phyloP scores from a whole-genome alignment of 2,329 filamentous ascomycete genomes.

The Trichoderma sp. region DNA sequence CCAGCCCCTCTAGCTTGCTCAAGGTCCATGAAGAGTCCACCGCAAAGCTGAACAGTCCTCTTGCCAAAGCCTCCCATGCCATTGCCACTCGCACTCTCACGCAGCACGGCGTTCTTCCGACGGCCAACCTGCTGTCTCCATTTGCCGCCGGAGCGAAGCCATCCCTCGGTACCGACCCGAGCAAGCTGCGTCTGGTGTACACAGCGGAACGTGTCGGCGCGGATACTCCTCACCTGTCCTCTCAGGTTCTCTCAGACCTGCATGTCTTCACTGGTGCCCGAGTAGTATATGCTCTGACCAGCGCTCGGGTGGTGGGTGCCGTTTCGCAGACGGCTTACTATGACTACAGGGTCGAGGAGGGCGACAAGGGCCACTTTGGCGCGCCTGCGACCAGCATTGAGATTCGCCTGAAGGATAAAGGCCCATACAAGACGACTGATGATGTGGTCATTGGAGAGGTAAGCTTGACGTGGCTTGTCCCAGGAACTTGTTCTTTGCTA shows the following conservation, averaged over 20 bases:
- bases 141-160: slow-evolving; percentile 62
- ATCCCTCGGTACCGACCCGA: slow-evolving; percentile 61
- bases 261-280: slow-evolving; percentile 78
- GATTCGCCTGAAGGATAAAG: slow-evolving; percentile 68
- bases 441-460: slow-evolving; percentile 65
- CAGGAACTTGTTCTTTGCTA: neutral
- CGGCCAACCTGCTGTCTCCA: slow-evolving; percentile 53
- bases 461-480: slow-evolving; percentile 37
- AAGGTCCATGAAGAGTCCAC: slow-evolving; percentile 66
- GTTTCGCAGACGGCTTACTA: slow-evolving; percentile 85
- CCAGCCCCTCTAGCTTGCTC: slow-evolving; percentile 72
- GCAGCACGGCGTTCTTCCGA: slow-evolving; percentile 70
- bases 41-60: slow-evolving; percentile 59
- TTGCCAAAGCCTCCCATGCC: slow-evolving; percentile 70
- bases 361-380: slow-evolving; percentile 68
- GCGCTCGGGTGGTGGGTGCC: slow-evolving; percentile 81
- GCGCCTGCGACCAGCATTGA: slow-evolving; percentile 79
- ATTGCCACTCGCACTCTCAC: slow-evolving; percentile 70
- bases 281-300: slow-evolving; percentile 82
- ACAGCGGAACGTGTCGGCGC: slow-evolving; percentile 72
- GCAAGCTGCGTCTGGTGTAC: slow-evolving; percentile 79
- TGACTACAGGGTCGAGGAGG: slow-evolving; percentile 70
- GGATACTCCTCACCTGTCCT: slow-evolving; percentile 64
- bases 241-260: slow-evolving; percentile 74
- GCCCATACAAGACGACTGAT: slow-evolving; percentile 63